Conservation (phyloP, 2,329 filamentous ascomycete species). For the Cladophialophora exuberans region DNA sequence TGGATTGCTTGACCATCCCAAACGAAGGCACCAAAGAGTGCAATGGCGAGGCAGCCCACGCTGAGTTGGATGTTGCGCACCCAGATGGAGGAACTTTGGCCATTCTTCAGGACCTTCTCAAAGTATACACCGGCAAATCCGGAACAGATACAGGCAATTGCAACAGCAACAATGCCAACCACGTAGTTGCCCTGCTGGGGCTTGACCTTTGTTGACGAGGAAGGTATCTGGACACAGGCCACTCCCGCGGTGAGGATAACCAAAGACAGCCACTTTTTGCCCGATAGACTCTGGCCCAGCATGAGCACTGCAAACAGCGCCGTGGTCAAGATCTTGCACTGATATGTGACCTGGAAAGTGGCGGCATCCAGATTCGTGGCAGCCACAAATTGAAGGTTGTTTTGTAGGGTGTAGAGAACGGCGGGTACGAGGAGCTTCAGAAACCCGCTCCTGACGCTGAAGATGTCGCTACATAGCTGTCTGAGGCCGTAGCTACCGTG, state of each 20-base stretch:
- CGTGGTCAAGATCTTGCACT: constrained; percentile 90
- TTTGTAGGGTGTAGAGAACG: constrained; percentile 84
- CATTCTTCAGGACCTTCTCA: constrained; percentile 86
- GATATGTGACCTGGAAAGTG: constrained; percentile 90
- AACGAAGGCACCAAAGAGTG: constrained; percentile 80
- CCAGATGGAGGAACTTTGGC: constrained; percentile 79
- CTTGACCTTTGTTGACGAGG: constrained; percentile 57
- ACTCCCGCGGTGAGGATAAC: constrained; percentile 80
- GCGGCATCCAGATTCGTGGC: constrained; percentile 89
- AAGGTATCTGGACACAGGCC: constrained; percentile 79
- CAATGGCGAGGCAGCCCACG: constrained; percentile 89
- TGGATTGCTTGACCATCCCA: constrained; percentile 83
- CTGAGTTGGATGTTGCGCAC: constrained; percentile 91
- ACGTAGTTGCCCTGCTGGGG: constrained; percentile 57
- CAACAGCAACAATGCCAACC: constrained; percentile 64
- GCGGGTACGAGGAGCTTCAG: constrained; percentile 86
- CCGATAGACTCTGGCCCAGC: constrained; percentile 70
- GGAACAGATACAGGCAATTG: constrained; percentile 77
- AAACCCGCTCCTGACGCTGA: constrained; percentile 79
- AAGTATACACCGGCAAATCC: constrained; percentile 73
- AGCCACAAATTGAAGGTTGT: constrained; percentile 87
- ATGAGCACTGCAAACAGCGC: constrained; percentile 84
- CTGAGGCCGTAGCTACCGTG: constrained; percentile 69
- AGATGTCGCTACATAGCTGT: constrained; percentile 78
- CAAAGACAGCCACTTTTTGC: constrained; percentile 79